Conservation (phyloP, 2,329 filamentous ascomycete species). For the Colletotrichum scovillei region DNA sequence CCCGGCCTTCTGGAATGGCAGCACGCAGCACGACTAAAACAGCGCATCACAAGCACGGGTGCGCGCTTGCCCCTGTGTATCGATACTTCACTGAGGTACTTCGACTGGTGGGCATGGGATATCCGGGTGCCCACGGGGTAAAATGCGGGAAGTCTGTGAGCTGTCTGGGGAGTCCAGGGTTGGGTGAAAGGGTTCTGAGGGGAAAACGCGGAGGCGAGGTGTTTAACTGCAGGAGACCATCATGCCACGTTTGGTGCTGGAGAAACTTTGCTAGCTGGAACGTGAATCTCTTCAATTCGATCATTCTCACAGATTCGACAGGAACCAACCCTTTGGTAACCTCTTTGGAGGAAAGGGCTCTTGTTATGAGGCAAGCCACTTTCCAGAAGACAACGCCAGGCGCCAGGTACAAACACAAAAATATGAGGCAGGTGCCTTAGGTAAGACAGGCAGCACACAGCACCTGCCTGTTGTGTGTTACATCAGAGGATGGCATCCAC, state of each 20-base stretch:
- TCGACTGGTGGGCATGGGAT: not conserved
- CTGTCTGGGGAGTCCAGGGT: conserved; percentile 19
- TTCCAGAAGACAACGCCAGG: not conserved
- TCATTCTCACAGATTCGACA: not conserved
- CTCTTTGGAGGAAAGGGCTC: not conserved
- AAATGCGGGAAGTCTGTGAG: conserved; percentile 22
- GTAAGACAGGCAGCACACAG: not conserved
- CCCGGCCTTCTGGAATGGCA: conserved; percentile 29
- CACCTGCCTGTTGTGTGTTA: not conserved
- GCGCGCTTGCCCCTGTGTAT: not conserved
- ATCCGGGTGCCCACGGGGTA: conserved; percentile 28
- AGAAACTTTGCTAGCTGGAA: too few species aligned
- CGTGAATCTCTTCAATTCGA: not conserved
- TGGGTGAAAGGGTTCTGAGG: conserved; percentile 17
- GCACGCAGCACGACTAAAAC: conserved; percentile 17
- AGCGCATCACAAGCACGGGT: conserved; percentile 22
- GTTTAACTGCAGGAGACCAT: conserved; percentile 13
- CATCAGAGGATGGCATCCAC: conserved; percentile 26
- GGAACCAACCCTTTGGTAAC: too few species aligned
- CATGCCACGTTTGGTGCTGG: not conserved
- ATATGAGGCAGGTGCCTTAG: not conserved
- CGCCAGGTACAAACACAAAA: not conserved
- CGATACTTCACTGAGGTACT: not conserved
- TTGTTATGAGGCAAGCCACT: not conserved
- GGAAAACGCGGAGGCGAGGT: conserved; percentile 7